Conservation (phyloP, 2,329 filamentous ascomycete species). For the Alternaria angustiovoidea region DNA sequence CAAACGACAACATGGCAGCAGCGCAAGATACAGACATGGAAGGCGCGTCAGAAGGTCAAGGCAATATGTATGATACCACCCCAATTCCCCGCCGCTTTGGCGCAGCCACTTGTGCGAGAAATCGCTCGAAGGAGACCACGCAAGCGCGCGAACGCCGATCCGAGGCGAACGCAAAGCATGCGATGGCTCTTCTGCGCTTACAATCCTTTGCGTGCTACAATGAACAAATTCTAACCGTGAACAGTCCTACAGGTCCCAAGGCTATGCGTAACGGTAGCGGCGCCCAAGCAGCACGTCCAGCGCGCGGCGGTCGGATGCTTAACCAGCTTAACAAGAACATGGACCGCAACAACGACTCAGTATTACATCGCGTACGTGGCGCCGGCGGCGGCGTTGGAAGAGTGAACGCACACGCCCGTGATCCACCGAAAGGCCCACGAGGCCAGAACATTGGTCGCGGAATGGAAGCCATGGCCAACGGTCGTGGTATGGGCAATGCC, state of each 20-base stretch:
- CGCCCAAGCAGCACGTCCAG: slow-evolving; percentile 38
- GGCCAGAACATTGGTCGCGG: slow-evolving; percentile 52
- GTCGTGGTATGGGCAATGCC: slow-evolving; percentile 49
- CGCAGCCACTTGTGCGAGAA: background rate
- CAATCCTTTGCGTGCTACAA: background rate
- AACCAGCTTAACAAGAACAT: slow-evolving; percentile 85
- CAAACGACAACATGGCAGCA: slow-evolving; percentile 44
- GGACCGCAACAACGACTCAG: slow-evolving; percentile 78
- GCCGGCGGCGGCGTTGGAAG: slow-evolving; percentile 77
- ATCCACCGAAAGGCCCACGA: slow-evolving; percentile 75
- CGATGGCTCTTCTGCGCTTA: slow-evolving; percentile 1
- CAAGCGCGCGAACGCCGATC: background rate
- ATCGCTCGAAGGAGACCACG: background rate
- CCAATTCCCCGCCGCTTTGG: slow-evolving; percentile 1
- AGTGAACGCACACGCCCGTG: slow-evolving; percentile 78
- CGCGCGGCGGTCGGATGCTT: slow-evolving; percentile 76
- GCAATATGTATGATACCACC: slow-evolving; percentile 53
- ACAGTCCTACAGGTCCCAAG: slow-evolving; percentile 92
- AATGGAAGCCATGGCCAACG: slow-evolving; percentile 48
- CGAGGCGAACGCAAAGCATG: background rate
- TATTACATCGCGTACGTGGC: slow-evolving; percentile 79
- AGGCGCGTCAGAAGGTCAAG: slow-evolving; percentile 57
- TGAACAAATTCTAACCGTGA: slow-evolving; percentile 28
- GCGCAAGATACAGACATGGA: slow-evolving; percentile 75
- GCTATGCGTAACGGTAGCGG: slow-evolving; percentile 82